Evolutionary conservation across 495 filamentous ascomycete species (phyloP), one percentile per base, ranked within the genome.

Genomic region (Xylaria telfairii): DNA sequence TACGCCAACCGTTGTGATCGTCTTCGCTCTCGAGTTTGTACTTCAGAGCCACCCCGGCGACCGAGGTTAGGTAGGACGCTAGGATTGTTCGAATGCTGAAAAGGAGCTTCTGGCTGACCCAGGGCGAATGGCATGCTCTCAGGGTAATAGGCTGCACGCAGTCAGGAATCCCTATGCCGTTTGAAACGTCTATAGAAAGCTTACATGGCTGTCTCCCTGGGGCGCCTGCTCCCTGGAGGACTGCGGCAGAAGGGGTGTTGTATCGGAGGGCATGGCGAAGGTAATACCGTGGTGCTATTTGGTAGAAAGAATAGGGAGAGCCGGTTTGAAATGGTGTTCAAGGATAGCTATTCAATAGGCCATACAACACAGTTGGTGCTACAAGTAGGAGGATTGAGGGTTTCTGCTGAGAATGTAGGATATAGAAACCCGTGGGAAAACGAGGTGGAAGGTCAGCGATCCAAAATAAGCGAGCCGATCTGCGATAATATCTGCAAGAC

Each of bases 111-210:
- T 87, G 85, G 67, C 75, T 77, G 63, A 88, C 75, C 81, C 84
- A 87, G 64, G 84, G 81, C 9, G 86, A 87, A 68, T 87, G 86
- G 71, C 84, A 87, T 34, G 82, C 82, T 51, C 85, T 82, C 39
- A 85, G 78, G 69, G 84, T 86, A 68, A 87, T 85, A 4, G 84
- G 78, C 79, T 86, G 65, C 21, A 46, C 12, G 3, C 9, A 15
- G 72, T 81, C 49, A 81, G 73, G 41, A 30, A 12, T 34, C n/a
- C 47, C 5, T 9, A n/a, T 10, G 9, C 7, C 57, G 4, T 15
- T 26, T 21, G 10, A n/a, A 30, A n/a, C 9, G 8, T 21, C 28
- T 15, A 54, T 8, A 63, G 64, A 49, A 13, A 21, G 73, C 77
- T 19, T 81, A 84, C 81, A 67, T 80, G 77, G 46, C 63, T 81